phyloP scores from a whole-genome alignment of 495 filamentous ascomycete species.

The Lepidopterella palustris region DNA sequence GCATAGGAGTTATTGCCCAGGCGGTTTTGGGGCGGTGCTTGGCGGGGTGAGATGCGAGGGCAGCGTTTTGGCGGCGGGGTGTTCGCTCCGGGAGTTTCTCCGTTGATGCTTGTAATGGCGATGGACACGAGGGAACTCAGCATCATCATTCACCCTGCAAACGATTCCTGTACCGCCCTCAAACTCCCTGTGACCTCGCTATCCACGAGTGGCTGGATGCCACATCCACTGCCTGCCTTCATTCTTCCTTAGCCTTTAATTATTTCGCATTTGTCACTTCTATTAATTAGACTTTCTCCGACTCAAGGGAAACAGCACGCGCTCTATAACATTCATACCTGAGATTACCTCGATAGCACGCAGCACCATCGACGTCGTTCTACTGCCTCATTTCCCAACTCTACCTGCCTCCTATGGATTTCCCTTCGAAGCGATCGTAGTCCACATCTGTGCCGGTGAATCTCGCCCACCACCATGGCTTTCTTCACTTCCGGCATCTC shows the following conservation, averaged over 20 bases:
- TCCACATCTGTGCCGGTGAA: neutral
- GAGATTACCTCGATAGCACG: neutral
- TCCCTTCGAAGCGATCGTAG: constrained; percentile 1
- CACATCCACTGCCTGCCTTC: constrained; percentile 3
- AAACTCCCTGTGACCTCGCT: constrained; percentile 14
- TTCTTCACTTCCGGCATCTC: constrained; percentile 58
- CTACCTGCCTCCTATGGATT: neutral
- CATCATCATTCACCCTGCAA: constrained; percentile 2
- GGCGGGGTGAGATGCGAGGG: neutral
- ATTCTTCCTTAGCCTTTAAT: neutral
- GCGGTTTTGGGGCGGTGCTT: neutral
- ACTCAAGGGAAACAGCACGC: neutral
- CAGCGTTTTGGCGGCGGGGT: neutral
- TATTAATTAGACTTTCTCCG: neutral
- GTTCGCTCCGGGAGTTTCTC: too few relatives aligned
- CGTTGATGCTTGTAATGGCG: neutral
- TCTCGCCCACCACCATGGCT: constrained; percentile 29
- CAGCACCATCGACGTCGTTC: neutral
- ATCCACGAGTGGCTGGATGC: constrained; percentile 14
- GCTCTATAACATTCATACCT: neutral
- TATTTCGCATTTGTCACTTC: neutral
- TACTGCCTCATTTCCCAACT: neutral
- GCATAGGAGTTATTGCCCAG: too few relatives aligned
- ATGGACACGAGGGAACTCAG: neutral
- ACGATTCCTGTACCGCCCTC: neutral